Evolutionary conservation across 1,284 basidiomycete species (phyloP).

Genomic region (Fomitopsis schrenkii): DNA sequence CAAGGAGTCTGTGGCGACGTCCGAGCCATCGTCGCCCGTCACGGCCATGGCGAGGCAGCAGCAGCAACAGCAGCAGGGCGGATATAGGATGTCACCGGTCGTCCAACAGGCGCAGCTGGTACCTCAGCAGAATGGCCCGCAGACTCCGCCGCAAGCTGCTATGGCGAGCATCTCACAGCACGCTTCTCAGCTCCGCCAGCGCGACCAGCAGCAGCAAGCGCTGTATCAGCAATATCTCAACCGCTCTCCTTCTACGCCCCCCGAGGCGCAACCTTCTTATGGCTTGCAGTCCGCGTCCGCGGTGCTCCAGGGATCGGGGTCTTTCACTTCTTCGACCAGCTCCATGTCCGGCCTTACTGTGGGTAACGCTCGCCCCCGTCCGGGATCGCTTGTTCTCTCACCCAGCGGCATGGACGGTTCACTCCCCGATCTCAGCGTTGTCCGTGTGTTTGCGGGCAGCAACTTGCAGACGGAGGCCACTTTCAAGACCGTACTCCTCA

Average conservation of each 20-base stretch:
- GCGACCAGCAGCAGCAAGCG: slow-evolving; percentile 85
- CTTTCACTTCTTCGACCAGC: slow-evolving; percentile 34
- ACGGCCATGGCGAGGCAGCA: slow-evolving; percentile 41
- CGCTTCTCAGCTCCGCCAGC: slow-evolving; percentile 72
- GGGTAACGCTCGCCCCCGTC: slow-evolving; percentile 46
- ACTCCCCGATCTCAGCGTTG: slow-evolving; percentile 87
- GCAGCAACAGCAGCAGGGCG: slow-evolving; percentile 26
- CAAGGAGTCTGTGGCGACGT: slow-evolving; percentile 12
- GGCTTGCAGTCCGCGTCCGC: slow-evolving; percentile 63
- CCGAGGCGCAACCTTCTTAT: slow-evolving; percentile 67
- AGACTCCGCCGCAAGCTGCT: slow-evolving; percentile 16
- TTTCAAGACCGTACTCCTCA: slow-evolving; percentile 96
- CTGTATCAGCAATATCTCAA: slow-evolving; percentile 87
- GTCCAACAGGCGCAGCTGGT: slow-evolving; percentile 22
- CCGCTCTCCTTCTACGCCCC: slow-evolving; percentile 71
- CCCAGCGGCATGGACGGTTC: slow-evolving; percentile 55
- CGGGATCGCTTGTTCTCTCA: slow-evolving; percentile 69
- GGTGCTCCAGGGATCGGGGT: slow-evolving; percentile 42
- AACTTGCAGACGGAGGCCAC: slow-evolving; percentile 88
- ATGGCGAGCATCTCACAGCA: slow-evolving; percentile 34
- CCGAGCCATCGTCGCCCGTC: slow-evolving; percentile 32
- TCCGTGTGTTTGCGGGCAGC: slow-evolving; percentile 92
- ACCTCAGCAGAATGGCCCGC: slow-evolving; percentile 13
- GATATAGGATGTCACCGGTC: slow-evolving; percentile 30
- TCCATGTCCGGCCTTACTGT: slow-evolving; percentile 41